Conservation (phyloP, 78 protist genomes). For the Dictyostelium capitatum region DNA sequence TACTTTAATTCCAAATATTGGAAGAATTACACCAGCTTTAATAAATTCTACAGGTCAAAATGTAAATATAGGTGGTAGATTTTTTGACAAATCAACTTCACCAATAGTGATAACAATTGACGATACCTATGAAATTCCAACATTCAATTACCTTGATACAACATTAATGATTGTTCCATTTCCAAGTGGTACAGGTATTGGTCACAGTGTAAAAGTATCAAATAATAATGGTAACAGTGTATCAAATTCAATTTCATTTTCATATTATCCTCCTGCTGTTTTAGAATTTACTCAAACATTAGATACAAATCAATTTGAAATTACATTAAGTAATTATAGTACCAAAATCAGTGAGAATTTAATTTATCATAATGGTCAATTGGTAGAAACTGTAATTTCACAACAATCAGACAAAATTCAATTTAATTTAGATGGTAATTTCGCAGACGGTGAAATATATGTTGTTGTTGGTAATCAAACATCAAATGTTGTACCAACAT, state of each 20-base stretch:
- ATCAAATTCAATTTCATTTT: neutral
- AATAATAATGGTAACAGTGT: neutral
- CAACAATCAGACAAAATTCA: neutral
- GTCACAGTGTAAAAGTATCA: neutral
- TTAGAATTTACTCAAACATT: neutral
- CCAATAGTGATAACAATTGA: neutral
- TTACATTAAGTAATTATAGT: neutral
- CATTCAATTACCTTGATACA: neutral
- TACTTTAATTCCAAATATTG: neutral
- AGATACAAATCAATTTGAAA: neutral
- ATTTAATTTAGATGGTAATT: neutral
- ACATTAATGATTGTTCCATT: neutral
- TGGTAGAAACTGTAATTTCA: neutral
- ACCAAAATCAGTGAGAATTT: neutral
- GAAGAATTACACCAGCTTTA: neutral
- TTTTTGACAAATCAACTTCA: neutral
- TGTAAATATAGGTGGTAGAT: neutral
- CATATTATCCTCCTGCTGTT: neutral
- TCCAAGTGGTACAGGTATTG: neutral
- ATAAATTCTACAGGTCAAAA: neutral
- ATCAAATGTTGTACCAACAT: neutral
- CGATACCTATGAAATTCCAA: neutral
- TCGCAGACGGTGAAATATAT: slow-evolving; percentile 5
- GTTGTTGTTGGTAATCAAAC: neutral
- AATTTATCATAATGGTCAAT: neutral